Base-by-base conservation (phyloP, 345 rosid genomes). In the Populus davidiana region DNA sequence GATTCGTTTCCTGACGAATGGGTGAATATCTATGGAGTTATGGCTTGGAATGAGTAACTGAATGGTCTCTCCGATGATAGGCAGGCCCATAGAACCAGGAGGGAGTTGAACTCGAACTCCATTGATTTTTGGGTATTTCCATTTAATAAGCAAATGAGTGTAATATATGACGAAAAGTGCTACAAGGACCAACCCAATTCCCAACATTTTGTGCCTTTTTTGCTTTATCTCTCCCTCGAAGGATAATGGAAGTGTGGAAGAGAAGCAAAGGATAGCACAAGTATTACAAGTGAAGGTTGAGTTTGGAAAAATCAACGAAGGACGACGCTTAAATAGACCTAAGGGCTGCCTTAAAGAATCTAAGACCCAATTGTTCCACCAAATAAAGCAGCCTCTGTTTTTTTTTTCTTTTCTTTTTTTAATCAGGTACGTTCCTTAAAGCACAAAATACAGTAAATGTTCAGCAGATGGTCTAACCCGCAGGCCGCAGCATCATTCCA, bases 71-170 rank as follows among this genome's bases (percentile, higher is more conserved):
- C 77, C 77, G 17, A 74, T 20, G 20, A 74, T 11, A 65, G 77
- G 77, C 11, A 74, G 67, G 25, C 77, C 77, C 61, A 31, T 43
- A 41, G 77, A 74, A 44, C 77, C 77, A 14, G 77, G 77, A 64
- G 79, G 79, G 8, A 69, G 74, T 0, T 59, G 63, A 23, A 59
- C 63, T n/a, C 29, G 63, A 65, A 29, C 62, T 43, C 80, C 80
- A 35, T 70, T 70, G 23, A 54, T 29, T 41, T 77, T 77, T 20
- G 79, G 74, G 47, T 54, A 56, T 18, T 61, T 77, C 75, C 74
- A 69, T 62, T 77, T 70, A 47, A 54, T 12, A 20, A 61, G 62
- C 56, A 63, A 31, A 29, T 77, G 69, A 12, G 69, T 67, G 44
- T 20, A 69, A 20, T 23, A 59, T 43, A 77, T 43, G 17, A 70